phyloP scores from a whole-genome alignment of 768 basidiomycete genomes.

The Leucocoprinus birnbaumii region DNA sequence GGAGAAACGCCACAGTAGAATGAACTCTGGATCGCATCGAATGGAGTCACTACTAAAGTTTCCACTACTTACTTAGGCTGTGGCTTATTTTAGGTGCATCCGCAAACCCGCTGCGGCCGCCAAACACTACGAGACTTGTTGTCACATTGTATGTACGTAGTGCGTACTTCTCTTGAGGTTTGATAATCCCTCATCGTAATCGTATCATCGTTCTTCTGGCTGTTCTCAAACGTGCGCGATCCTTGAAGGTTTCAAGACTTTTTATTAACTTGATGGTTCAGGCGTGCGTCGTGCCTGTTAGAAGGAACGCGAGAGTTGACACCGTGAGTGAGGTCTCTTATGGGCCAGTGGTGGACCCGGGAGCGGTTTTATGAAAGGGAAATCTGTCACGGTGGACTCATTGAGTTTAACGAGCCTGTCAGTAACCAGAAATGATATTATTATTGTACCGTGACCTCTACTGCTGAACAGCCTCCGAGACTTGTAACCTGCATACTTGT shows the following conservation, averaged over 20 bases:
- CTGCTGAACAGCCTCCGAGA: neutral
- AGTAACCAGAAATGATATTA: no score
- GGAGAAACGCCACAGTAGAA: neutral
- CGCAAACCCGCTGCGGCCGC: no score
- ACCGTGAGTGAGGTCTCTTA: no score
- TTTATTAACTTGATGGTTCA: neutral
- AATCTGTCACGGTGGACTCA: neutral
- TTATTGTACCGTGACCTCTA: neutral
- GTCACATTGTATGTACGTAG: slow-evolving; percentile 1
- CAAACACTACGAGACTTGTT: neutral
- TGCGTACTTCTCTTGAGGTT: neutral
- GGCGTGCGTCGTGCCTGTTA: neutral
- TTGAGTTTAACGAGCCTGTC: neutral
- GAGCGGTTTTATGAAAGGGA: no score
- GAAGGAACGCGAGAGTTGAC: no score
- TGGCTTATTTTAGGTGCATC: no score
- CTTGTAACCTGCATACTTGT: neutral
- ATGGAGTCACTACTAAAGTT: neutral
- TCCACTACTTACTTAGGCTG: no score
- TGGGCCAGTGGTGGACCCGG: no score
- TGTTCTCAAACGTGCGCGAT: slow-evolving; percentile 2
- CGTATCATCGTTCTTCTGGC: neutral
- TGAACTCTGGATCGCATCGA: neutral
- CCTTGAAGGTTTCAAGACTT: neutral
- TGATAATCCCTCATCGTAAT: neutral